These are phyloP conservation scores for Barnettozyma populi DNA, from an alignment of 805 yeast genomes.

Conservation along the genomic window DNA sequence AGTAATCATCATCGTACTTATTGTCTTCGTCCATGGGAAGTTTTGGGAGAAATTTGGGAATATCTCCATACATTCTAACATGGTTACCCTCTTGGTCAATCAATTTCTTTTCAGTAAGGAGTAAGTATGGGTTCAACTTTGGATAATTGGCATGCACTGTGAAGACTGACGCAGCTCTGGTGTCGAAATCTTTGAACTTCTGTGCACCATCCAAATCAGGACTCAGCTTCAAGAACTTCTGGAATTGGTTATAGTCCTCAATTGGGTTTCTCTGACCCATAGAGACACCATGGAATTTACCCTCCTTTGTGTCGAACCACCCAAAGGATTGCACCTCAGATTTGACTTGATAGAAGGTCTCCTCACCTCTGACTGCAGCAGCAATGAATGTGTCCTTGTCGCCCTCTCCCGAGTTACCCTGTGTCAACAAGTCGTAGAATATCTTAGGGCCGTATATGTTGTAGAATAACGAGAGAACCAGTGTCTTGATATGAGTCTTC, in stretches of 20 bases:
- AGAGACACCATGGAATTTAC: conserved; percentile 57
- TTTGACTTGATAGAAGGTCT: conserved; percentile 44
- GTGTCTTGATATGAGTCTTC: conserved; percentile 49
- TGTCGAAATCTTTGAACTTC: conserved; percentile 12
- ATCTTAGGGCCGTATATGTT: conserved; percentile 60
- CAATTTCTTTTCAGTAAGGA: conserved; percentile 21
- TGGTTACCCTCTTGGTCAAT: conserved; percentile 15
- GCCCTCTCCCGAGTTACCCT: conserved; percentile 74
- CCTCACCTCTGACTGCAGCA: conserved; percentile 41
- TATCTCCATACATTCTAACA: conserved; percentile 24
- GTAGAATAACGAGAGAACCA: conserved; percentile 57
- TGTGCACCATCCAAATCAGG: conserved; percentile 6
- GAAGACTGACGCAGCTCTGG: conserved; percentile 20
- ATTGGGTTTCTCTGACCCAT: conserved; percentile 74
- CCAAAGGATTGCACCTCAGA: conserved; percentile 24
- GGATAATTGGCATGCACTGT: conserved; percentile 35
- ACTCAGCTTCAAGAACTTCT: conserved; percentile 2
- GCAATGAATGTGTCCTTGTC: conserved; percentile 74
- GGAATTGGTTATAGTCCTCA: conserved; percentile 41
- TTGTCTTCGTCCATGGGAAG: conserved; percentile 4
- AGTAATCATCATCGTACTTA: conserved; percentile 14
- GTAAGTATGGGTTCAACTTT: conserved; percentile 30
- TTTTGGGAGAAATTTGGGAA: conserved; percentile 25
- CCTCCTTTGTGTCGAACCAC: conserved; percentile 22
- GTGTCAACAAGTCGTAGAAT: conserved; percentile 64